These are phyloP conservation scores for Carex kokanica DNA, from an alignment of 176 grass and related monocot species.

Conservation along the genomic window DNA sequence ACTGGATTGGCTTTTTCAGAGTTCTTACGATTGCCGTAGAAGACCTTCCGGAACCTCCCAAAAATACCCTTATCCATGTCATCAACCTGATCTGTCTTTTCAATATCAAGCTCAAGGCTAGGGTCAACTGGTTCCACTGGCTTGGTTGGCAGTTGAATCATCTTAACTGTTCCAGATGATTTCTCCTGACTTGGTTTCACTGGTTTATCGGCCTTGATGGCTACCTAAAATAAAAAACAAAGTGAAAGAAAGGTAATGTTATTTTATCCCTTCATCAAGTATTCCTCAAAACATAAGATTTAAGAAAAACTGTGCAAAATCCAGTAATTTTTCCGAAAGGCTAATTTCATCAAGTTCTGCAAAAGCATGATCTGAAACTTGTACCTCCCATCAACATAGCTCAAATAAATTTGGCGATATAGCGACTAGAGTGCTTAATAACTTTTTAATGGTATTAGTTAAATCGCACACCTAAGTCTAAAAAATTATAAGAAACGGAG, in stretches of 20 bases:
- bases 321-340: constrained; percentile 4
- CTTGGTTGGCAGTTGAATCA: background rate
- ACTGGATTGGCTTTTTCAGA: constrained; percentile 11
- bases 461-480: background rate
- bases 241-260: background rate
- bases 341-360: background rate
- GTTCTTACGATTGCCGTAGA: background rate
- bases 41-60: constrained; percentile 16
- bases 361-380: background rate
- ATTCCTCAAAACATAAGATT: background rate
- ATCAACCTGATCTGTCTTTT: constrained; percentile 3
- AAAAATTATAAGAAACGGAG: background rate
- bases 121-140: background rate
- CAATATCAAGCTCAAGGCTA: background rate
- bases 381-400: constrained; percentile 1
- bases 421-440: background rate
- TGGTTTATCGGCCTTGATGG: background rate
- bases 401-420: background rate
- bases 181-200: background rate
- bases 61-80: constrained; percentile 14
- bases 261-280: background rate
- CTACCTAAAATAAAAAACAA: background rate
- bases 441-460: background rate
- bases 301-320: background rate
- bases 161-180: background rate